These are phyloP conservation scores for Xylariaceae sp. DNA, from an alignment of 2,329 filamentous ascomycete species.

Conservation along the genomic window DNA sequence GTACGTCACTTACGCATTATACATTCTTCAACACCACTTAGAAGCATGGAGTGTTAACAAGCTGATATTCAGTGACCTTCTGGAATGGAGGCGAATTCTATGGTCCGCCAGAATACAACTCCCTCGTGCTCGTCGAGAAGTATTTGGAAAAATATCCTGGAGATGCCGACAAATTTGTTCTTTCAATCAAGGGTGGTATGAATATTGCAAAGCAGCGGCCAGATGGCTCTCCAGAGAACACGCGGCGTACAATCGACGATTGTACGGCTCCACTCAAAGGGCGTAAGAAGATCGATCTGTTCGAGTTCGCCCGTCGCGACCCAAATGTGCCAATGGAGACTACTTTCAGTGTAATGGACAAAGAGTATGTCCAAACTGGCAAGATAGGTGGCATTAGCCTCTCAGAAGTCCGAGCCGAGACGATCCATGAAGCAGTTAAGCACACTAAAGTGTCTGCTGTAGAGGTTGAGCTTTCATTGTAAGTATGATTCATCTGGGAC, in stretches of 20 bases:
- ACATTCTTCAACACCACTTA: not conserved
- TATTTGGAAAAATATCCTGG: conserved; percentile 58
- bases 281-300: conserved; percentile 52
- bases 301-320: conserved; percentile 52
- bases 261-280: conserved; percentile 41
- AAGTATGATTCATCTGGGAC: conserved; percentile 7
- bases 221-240: conserved; percentile 47
- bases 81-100: conserved; percentile 60
- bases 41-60: not conserved
- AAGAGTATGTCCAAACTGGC: conserved; percentile 39
- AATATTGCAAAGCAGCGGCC: conserved; percentile 30
- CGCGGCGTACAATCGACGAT: conserved; percentile 50
- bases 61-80: conserved; percentile 26
- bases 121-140: conserved; percentile 48
- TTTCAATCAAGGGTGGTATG: conserved; percentile 56
- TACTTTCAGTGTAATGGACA: conserved; percentile 34
- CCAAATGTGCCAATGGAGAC: conserved; percentile 36
- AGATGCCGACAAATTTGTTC: conserved; percentile 53
- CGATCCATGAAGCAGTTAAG: conserved; percentile 36
- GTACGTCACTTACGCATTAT: not conserved
- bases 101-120: conserved; percentile 49
- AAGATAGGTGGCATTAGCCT: conserved; percentile 41
- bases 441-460: conserved; percentile 35
- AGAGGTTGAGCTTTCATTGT: conserved; percentile 40
- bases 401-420: conserved; percentile 39